Evolutionary conservation across 768 basidiomycete genomes (phyloP).

Genomic region (Rhizopogon salebrosus): DNA sequence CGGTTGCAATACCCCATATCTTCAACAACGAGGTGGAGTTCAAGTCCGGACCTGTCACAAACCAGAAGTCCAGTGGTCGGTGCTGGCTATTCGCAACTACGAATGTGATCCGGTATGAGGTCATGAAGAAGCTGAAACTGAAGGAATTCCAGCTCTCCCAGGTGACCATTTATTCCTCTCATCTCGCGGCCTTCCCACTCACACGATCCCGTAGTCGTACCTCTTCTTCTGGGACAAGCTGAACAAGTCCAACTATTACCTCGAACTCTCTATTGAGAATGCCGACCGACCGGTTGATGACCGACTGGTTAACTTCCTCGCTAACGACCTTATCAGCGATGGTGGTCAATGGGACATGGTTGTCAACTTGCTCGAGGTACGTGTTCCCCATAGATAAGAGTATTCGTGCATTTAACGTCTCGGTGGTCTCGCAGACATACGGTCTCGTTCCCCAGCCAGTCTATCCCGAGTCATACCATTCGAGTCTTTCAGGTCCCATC

Average conservation of each 20-base stretch:
- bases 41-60: conserved; percentile 79
- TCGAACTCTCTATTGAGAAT: conserved; percentile 81
- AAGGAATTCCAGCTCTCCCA: conserved; percentile 91
- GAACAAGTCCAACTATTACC: conserved; percentile 85
- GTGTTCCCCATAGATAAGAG: conserved; percentile 1
- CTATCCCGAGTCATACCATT: conserved; percentile 84
- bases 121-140: conserved; percentile 82
- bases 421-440: conserved; percentile 51
- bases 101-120: conserved; percentile 75
- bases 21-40: conserved; percentile 81
- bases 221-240: conserved; percentile 97
- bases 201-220: conserved; percentile 51
- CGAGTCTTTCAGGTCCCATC: conserved; percentile 65
- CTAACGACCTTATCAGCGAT: conserved; percentile 76
- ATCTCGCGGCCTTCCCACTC: conserved; percentile 3
- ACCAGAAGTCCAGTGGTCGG: conserved; percentile 83
- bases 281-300: conserved; percentile 77
- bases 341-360: conserved; percentile 97
- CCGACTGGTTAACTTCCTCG: conserved; percentile 74
- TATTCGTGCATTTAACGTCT: conserved; percentile 7
- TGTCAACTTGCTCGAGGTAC: conserved; percentile 58
- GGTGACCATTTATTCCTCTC: conserved; percentile 30
- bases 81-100: conserved; percentile 97
- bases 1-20: conserved; percentile 63
- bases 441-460: conserved; percentile 81